Base-by-base conservation (phyloP, 2,329 filamentous ascomycete genomes). In the Zasmidium angulare region DNA sequence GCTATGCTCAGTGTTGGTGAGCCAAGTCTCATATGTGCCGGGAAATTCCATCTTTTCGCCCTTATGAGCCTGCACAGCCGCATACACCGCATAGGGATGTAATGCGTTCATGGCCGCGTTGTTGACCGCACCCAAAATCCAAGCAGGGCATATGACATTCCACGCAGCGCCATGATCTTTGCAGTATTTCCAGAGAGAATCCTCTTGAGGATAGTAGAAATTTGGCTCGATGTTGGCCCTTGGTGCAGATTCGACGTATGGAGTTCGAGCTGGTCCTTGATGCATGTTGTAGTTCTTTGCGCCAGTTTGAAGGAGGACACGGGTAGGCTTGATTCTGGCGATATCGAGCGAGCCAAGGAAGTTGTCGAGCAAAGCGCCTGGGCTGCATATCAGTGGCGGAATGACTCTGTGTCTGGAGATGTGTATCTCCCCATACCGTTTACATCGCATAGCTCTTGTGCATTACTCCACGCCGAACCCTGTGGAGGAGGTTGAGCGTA, bases 121-220 rank as follows among this genome's bases (percentile, higher is more conserved):
- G 14, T 75, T 77, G 0, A 81, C 79, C 1, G 79, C 78, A 12
- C 81, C 81, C 22, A 81, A 68, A 53, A 66, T 80, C 66, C 74
- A 78, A 0, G 76, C 76, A 0, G 82, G 82, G 58, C 78, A 77
- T 23, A 76, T 76, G 17, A 82, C 71, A 61, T 78, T 82, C 78
- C 78, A 84, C 21, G 62, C 60, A 9, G 75, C 67, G 12, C 55
- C 53, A 19, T 77, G 67, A 1, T 69, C 64, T 22, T 71, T 63
- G 67, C 79, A 81, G 64, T 75, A 84, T 1, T 71, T 66, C 52
- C 68, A 74, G 1, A 84, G 74, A 2, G 72, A 69, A 60, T 84
- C 81, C 71, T 84, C 81, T 70, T 84, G 81, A 0, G 75, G 69
- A 61, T 83, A 84, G 74, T 84, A 84, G 70, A 84, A 84, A 68